Evolutionary conservation across 257 asterid species (phyloP), one percentile per base, ranked within the genome.

Genomic region (Plantago major): DNA sequence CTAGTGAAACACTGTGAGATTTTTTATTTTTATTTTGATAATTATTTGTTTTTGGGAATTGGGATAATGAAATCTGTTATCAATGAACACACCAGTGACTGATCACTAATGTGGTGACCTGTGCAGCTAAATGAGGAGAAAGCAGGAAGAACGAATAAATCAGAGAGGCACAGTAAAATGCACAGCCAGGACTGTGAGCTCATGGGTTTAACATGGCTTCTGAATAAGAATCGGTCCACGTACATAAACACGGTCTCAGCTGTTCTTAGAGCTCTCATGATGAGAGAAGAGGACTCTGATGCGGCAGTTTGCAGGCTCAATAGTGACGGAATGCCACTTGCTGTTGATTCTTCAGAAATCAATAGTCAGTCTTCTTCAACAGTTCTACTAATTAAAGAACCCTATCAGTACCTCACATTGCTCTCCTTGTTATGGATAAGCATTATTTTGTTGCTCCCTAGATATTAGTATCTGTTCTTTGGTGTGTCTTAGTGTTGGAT

Each of bases 121-220:
- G 19, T 61, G 81, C 89, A 90, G 96, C 91, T 90, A 2, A 78
- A 83, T 37, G 90, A 71, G 37, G 65, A 75, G 2, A 74, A 68
- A 68, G 68, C 63, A 10, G 76, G 73, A 16, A 75, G 74, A 64
- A 58, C 44, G 9, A 87, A 80, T 84, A 63, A 37, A 63, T 66
- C 81, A 0, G 85, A 71, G 42, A 79, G 96, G 66, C 77, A 81
- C 11, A 71, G 73, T 30, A 85, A 76, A 75, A 85, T 88, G 88
- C 87, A 75, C 56, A 78, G 66, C 73, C 79, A 57, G 42, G 98
- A 91, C 70, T 91, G 96, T 14, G 82, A 86, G 73, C 76, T 91
- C 42, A 91, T 91, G 95, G 98, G 98, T 18, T 68, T 91, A 45
- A 80, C 94, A 1, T 91, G 98, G 98, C 96, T 91, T 52, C 92